Base-by-base conservation (phyloP, 2,329 filamentous ascomycete species). In the Cordyceps cicadae region DNA sequence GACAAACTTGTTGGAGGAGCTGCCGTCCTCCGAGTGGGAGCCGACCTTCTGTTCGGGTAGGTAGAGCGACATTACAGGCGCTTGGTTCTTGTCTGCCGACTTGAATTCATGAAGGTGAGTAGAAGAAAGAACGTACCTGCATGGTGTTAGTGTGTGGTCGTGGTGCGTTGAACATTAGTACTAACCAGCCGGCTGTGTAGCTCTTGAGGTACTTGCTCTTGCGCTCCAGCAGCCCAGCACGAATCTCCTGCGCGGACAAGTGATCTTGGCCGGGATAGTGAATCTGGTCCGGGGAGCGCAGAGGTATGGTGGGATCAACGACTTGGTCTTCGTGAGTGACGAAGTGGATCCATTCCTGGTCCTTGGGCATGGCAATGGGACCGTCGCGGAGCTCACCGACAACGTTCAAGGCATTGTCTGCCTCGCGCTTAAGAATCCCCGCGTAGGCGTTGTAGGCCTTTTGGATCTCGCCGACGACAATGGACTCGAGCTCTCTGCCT, bases 121-220 rank as follows among this genome's bases (percentile, higher is more conserved):
- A 17, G 94, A 90, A 67, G 94, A 96, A 66, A 99, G 79, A 53
- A 97, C 92, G 74, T 97, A 97, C 90, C 90, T 94, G 67, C 9
- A 37, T 39, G 21, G 7, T 53, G 29, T 61, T 59, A 62, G 58
- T 43, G n/a, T 8, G 32, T 21, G 39, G 15, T 50, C 41, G 6
- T 48, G 48, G 50, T n/a, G 14, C 2, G 41, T 53, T 17, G 19
- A 29, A 4, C 5, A 49, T 26, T 45, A 32, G 41, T 49, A 70
- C 87, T 75, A 79, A 93, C 92, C 93, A 97, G 70, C 93, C 93
- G 29, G 92, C 89, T 8, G 92, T 94, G 73, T 97, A 97, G 72
- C 92, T 97, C 79, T 97, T 97, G 63, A 99, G 78, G 70, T 97
- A 99, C 72, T 97, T 99, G 82, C 92, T 96, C 85, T 97, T 97